A percentile compares a stretch with the other conserved stretches of the same genome.
phyloP scores from a whole-genome alignment of 2,329 filamentous ascomycete species.

The Diaporthe citri region DNA sequence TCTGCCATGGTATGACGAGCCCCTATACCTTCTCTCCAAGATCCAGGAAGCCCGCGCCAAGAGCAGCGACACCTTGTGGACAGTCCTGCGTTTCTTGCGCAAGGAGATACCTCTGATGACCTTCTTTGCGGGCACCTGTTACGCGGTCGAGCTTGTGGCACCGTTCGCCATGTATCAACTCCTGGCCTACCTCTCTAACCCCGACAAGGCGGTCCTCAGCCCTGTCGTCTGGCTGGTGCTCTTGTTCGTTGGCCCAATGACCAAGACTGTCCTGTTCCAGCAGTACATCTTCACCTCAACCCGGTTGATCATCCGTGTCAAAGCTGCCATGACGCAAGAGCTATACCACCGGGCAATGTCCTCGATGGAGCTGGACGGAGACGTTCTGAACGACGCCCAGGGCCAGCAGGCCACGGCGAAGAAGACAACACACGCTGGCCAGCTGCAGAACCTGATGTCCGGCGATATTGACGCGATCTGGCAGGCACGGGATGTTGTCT shows the following conservation, averaged over 20 bases:
- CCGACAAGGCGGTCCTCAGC: slow-evolving; percentile 46
- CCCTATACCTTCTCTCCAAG: slow-evolving; percentile 59
- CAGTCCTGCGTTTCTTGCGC: slow-evolving; percentile 58
- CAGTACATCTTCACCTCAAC: slow-evolving; percentile 71
- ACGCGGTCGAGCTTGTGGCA: slow-evolving; percentile 62
- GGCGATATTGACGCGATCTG: slow-evolving; percentile 69
- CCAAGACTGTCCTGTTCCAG: slow-evolving; percentile 64
- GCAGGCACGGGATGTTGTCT: slow-evolving; percentile 63
- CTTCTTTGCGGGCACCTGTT: slow-evolving; percentile 54
- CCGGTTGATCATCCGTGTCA: slow-evolving; percentile 67
- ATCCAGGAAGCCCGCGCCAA: slow-evolving; percentile 58
- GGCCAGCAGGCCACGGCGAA: slow-evolving; percentile 42
- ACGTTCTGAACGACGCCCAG: slow-evolving; percentile 55
- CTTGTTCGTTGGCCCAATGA: slow-evolving; percentile 63
- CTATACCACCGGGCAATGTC: slow-evolving; percentile 67
- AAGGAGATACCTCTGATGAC: slow-evolving; percentile 60
- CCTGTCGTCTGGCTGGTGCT: slow-evolving; percentile 62
- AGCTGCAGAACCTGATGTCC: slow-evolving; percentile 64
- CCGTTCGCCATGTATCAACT: slow-evolving; percentile 68
- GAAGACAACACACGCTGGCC: slow-evolving; percentile 43
- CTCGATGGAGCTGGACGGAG: slow-evolving; percentile 70
- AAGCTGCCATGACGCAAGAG: slow-evolving; percentile 69
- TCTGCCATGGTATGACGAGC: slow-evolving; percentile 69
- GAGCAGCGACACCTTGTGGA: slow-evolving; percentile 59
- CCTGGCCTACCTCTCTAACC: slow-evolving; percentile 63